Evolutionary conservation across 768 basidiomycete genomes (phyloP), one percentile per base, ranked within the genome.

Genomic region (Mycena vitilis): DNA sequence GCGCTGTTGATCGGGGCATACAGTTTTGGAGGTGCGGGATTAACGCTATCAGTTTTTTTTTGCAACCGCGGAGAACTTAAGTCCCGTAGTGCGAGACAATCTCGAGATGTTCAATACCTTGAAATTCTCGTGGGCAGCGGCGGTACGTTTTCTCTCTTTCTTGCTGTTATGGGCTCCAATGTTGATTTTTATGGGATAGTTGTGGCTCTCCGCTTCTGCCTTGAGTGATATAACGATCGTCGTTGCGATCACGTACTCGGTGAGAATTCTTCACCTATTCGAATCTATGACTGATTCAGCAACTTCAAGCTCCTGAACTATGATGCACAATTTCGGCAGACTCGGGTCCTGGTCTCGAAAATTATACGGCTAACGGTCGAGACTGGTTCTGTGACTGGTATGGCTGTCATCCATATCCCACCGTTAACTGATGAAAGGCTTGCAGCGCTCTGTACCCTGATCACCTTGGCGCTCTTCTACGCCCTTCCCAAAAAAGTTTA

Each of bases 311-410:
- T 63, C n/a, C 23, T 30, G 23, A 54, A 34, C 20, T 44, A 44
- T 2, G 52, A 44, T 36, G 45, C 52, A 4, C 40, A 30, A n/a
- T 53, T 63, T 42, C 61, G 52, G 5, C 61, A 36, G 15, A 63
- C 61, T 22, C 51, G 37, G 18, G 61, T 36, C 52, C 5, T 63
- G 13, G 22, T 63, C 30, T 42, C 61, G 8, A 63, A 45, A 30
- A 34, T 61, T 30, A 25, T 40, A 20, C 47, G 48, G 15, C 20
- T 61, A 18, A 34, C n/a, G 18, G 51, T 61, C 38, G 61, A 63
- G 52, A 63, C 61, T 20, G 61, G 61, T 12, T 42, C 52, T 45
- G 25, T 63, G 13, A 63, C 61, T 15, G 52, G 61, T 63, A 63
- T 30, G 6, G 3, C 9, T 5, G 23, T 9, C 52, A 4, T 22